Conservation (phyloP, 2,329 filamentous ascomycete genomes). For the Remersonia thermophila region DNA sequence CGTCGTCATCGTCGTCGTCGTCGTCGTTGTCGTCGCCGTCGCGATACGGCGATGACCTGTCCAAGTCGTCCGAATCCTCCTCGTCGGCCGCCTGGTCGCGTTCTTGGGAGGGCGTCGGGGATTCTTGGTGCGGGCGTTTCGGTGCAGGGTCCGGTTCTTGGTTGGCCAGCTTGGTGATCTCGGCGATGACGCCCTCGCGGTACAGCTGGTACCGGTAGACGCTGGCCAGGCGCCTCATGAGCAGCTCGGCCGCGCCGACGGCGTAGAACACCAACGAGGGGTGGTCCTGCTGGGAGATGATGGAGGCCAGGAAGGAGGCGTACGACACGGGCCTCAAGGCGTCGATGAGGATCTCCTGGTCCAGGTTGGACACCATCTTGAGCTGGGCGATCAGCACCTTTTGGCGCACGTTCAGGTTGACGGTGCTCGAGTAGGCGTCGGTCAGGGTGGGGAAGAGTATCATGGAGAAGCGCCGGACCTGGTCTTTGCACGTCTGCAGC, state of each 20-base stretch:
- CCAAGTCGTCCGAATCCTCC: slow-evolving; percentile 13
- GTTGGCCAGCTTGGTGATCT: slow-evolving; percentile 70
- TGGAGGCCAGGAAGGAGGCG: slow-evolving; percentile 88
- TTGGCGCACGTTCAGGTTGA: slow-evolving; percentile 86
- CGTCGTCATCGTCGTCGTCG: slow-evolving; percentile 15
- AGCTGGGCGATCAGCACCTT: slow-evolving; percentile 92
- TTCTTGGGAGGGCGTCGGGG: slow-evolving; percentile 14
- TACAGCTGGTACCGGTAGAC: slow-evolving; percentile 97
- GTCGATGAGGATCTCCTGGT: slow-evolving; percentile 71
- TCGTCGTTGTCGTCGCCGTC: slow-evolving; percentile 13
- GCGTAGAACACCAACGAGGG: slow-evolving; percentile 74
- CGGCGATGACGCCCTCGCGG: slow-evolving; percentile 85
- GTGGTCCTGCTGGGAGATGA: slow-evolving; percentile 91
- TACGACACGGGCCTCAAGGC: slow-evolving; percentile 82
- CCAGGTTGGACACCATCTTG: slow-evolving; percentile 96
- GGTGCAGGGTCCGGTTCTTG: slow-evolving; percentile 28
- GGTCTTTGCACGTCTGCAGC: slow-evolving; percentile 66
- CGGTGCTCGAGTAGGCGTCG: slow-evolving; percentile 93
- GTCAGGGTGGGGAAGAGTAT: slow-evolving; percentile 91
- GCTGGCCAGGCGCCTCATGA: slow-evolving; percentile 69
- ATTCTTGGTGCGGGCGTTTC: slow-evolving; percentile 18
- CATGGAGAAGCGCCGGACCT: slow-evolving; percentile 83
- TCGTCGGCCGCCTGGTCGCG: slow-evolving; percentile 8
- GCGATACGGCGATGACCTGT: slow-evolving; percentile 20
- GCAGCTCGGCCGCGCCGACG: slow-evolving; percentile 76